These are phyloP conservation scores for Aspergillus chevalieri DNA, from an alignment of 2,329 filamentous ascomycete species.

Conservation along the genomic window DNA sequence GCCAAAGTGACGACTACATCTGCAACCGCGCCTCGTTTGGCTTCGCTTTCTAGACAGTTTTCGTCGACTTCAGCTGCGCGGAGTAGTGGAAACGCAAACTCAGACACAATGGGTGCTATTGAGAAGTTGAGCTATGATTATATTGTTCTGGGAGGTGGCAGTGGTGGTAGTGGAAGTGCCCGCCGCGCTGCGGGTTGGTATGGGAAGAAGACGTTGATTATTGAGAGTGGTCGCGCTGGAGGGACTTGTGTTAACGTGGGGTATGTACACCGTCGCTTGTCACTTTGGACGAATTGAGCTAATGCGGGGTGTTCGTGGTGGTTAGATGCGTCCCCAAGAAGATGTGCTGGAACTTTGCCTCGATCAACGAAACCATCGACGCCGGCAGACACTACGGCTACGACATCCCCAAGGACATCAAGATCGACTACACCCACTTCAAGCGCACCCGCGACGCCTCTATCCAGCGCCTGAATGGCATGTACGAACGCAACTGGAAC, in stretches of 20 bases:
- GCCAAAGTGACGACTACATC: constrained; percentile 9
- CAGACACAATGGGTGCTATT: constrained; percentile 40
- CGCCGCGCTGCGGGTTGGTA: constrained; percentile 49
- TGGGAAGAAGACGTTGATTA: constrained; percentile 45
- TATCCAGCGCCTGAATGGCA: constrained; percentile 41
- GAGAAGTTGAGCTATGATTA: constrained; percentile 47
- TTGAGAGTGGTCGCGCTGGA: constrained; percentile 45
- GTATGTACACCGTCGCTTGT: constrained; percentile 25
- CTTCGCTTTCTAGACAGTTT: constrained; percentile 38
- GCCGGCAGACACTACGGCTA: constrained; percentile 45
- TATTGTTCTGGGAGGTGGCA: constrained; percentile 51
- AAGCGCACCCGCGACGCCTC: constrained; percentile 43
- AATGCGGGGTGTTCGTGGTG: neutral
- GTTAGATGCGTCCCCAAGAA: constrained; percentile 47
- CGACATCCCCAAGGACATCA: constrained; percentile 37
- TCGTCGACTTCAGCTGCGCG: constrained; percentile 19
- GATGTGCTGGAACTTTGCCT: constrained; percentile 49
- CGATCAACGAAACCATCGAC: constrained; percentile 43
- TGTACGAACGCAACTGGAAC: constrained; percentile 47
- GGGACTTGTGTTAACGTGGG: constrained; percentile 51
- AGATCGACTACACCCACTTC: constrained; percentile 42
- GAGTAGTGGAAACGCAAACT: constrained; percentile 7
- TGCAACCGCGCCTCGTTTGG: constrained; percentile 27
- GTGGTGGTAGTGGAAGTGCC: constrained; percentile 46
- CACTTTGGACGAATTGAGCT: neutral